Evolutionary conservation across 331 rosid genomes (phyloP).

Genomic region (Malus hybrid): DNA sequence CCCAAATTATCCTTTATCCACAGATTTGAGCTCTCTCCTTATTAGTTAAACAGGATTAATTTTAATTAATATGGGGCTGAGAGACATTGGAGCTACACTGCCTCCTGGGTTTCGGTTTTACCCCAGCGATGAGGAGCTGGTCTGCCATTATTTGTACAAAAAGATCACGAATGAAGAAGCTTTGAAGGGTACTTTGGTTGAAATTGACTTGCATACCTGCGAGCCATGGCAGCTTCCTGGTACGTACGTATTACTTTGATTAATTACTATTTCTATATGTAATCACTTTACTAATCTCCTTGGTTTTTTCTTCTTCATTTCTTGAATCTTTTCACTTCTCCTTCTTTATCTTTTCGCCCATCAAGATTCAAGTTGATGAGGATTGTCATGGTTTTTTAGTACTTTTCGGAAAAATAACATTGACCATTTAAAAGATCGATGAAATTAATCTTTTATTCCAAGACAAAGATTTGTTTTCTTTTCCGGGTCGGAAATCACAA

Average conservation of each 20-base stretch:
- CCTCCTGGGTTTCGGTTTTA: conserved; percentile 98
- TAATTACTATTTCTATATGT: neutral
- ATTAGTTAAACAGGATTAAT: too few species aligned
- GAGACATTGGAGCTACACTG: conserved; percentile 88
- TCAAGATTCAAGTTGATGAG: neutral
- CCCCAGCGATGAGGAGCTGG: conserved; percentile 90
- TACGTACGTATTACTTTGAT: conserved; percentile 8
- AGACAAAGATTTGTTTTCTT: neutral
- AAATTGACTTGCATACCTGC: conserved; percentile 86
- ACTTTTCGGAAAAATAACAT: neutral
- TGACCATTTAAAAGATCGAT: neutral
- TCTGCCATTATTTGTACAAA: conserved; percentile 84
- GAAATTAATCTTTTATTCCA: neutral
- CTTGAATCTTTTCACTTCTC: neutral
- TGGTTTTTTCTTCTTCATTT: neutral
- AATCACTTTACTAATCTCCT: neutral
- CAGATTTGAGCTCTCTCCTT: neutral
- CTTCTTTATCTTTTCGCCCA: neutral
- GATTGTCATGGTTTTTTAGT: neutral
- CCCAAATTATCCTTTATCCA: neutral
- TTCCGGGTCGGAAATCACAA: neutral
- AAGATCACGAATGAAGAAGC: conserved; percentile 72
- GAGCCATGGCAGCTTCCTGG: conserved; percentile 99
- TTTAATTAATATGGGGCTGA: conserved; percentile 53
- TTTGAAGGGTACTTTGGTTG: conserved; percentile 79